Base-by-base conservation (phyloP, 805 yeast genomes). In the Starmera dryadoides region DNA sequence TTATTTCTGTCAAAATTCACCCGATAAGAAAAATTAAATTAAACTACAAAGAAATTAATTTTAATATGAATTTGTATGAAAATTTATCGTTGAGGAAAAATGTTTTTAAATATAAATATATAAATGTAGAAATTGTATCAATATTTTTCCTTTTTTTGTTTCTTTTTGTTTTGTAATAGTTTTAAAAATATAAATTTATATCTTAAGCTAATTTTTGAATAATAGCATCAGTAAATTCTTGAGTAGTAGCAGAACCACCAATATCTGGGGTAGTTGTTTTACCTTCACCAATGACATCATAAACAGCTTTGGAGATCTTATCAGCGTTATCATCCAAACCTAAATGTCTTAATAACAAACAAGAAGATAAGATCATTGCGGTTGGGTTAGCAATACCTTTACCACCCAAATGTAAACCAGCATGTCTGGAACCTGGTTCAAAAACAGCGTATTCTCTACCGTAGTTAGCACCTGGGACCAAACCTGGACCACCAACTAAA, bases 391-490 rank as follows among this genome's bases (percentile, higher is more conserved):
- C 98, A 48, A 86, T 75, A 74, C 87, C 85, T 68, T 86, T 78
- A 61, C 95, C 97, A 75, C 86, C 76, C 64, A 93, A 86, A 68
- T 91, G 97, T 56, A 91, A 75, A 68, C 98, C 98, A 58, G 89
- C 98, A 73, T 89, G 98, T 77, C 98, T 86, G 72, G 97, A 89
- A 70, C 98, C 98, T 58, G 98, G 98, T 75, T 91, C 98, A 67
- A 93, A 91, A 46, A 91, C 94, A 41, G 98, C 98, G 65, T 83
- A 82, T 58, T 91, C 97, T 68, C 95, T 83, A 68, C 98, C 98
- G 52, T 86, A 89, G 75, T 88, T 87, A 59, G 95, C 96, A 69
- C 98, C 98, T 55, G 98, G 97, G 41, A 91, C 96, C 56, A 91
- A 75, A 68, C 98, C 98, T 63, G 98, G 97, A 55, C 97, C 96